These are phyloP conservation scores for Monosporozyma unispora DNA, from an alignment of 805 yeast genomes.

Conservation along the genomic window DNA sequence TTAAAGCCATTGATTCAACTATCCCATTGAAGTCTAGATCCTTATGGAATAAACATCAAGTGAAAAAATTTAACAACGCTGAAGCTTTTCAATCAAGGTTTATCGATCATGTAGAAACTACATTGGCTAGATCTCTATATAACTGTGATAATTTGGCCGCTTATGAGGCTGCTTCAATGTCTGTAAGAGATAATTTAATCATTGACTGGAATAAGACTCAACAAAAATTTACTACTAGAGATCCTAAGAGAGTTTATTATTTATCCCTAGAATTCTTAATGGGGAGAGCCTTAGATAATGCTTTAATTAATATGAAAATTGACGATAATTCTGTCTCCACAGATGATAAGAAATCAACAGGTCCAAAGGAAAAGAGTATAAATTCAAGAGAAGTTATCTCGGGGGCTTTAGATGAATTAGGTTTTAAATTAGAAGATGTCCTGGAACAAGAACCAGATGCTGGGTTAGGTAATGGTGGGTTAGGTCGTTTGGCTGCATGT, in stretches of 20 bases:
- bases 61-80: conserved; percentile 38
- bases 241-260: conserved; percentile 80
- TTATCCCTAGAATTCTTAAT: conserved; percentile 79
- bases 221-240: conserved; percentile 75
- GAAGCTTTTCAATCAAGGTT: conserved; percentile 59
- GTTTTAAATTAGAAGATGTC: conserved; percentile 81
- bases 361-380: conserved; percentile 7
- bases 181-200: conserved; percentile 70
- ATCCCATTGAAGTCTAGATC: conserved; percentile 74
- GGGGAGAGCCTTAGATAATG: conserved; percentile 95
- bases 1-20: conserved; percentile 68
- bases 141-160: conserved; percentile 91
- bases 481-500: conserved; percentile 92
- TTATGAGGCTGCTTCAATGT: conserved; percentile 75
- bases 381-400: conserved; percentile 44
- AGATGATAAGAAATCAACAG: conserved; percentile 5
- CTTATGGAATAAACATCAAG: conserved; percentile 66
- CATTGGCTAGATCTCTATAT: conserved; percentile 83
- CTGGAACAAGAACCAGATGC: conserved; percentile 87
- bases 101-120: conserved; percentile 81
- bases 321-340: conserved; percentile 8
- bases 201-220: conserved; percentile 91
- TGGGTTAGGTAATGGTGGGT: conserved; percentile 90
- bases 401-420: conserved; percentile 57
- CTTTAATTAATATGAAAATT: conserved; percentile 69